Conservation (phyloP, 1,284 basidiomycete species). For the Athelia sp. region DNA sequence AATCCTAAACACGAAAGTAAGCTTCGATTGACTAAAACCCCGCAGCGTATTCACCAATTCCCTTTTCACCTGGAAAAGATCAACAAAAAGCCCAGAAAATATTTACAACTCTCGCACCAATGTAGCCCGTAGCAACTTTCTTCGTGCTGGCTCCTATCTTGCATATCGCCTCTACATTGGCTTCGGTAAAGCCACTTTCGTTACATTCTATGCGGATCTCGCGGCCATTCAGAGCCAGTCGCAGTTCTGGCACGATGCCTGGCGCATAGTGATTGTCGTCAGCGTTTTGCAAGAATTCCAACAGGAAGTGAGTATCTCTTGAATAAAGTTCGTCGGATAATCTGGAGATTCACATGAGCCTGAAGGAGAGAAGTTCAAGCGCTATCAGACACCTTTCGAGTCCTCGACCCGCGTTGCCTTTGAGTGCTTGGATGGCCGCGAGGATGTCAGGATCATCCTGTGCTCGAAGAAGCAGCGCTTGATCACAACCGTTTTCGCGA, state of each 20-base stretch:
- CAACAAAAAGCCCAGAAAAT: not conserved
- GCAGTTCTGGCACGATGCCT: conserved; percentile 9
- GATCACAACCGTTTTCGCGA: not conserved
- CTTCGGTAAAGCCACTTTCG: conserved; percentile 16
- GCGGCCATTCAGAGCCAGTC: conserved; percentile 8
- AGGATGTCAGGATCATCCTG: not conserved
- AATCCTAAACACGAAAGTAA: conserved; percentile 10
- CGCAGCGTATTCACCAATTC: conserved; percentile 15
- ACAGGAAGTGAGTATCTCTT: conserved; percentile 18
- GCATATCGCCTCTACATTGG: conserved; percentile 19
- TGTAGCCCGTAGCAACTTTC: conserved; percentile 14
- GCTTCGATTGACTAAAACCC: not conserved
- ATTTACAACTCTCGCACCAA: conserved; percentile 11
- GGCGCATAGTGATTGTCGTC: conserved; percentile 17
- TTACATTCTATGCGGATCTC: conserved; percentile 14
- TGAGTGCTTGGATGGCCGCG: not conserved
- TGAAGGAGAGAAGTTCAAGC: not conserved
- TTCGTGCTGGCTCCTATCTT: conserved; percentile 19
- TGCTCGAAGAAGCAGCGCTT: not conserved
- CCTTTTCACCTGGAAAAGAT: conserved; percentile 18
- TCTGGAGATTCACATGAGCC: conserved; percentile 3
- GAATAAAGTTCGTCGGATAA: conserved; percentile 17
- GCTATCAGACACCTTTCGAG: not conserved
- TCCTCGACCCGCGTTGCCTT: not conserved
- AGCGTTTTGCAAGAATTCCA: conserved; percentile 21